A percentile compares a stretch with the other conserved stretches of the same genome.
Conservation (phyloP, 805 yeast species). For the Lipomyces spencermartinsiae region DNA sequence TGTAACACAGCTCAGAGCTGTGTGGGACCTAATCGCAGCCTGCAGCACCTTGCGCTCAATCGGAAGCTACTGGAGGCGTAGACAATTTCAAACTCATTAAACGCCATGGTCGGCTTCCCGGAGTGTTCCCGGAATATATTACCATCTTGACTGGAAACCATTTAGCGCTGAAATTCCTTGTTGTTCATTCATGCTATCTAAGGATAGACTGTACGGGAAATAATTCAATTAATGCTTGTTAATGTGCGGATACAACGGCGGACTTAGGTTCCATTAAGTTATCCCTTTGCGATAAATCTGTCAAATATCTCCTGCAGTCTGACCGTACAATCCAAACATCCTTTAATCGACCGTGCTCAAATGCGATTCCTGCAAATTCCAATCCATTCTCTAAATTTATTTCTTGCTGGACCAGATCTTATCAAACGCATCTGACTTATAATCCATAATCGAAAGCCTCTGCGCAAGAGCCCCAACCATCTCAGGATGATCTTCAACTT, state of each 20-base stretch:
- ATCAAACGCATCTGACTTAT: slow-evolving; percentile 1
- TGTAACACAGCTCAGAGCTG: too few relatives aligned
- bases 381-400: neutral
- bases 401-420: neutral
- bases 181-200: too few relatives aligned
- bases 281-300: neutral
- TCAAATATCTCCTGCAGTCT: neutral
- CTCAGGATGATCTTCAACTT: neutral
- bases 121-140: too few relatives aligned
- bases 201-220: too few relatives aligned
- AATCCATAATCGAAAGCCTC: slow-evolving; percentile 1
- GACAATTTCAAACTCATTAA: too few relatives aligned
- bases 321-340: neutral
- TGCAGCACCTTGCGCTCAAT: too few relatives aligned
- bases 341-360: neutral
- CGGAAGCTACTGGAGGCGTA: too few relatives aligned
- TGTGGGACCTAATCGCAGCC: too few relatives aligned
- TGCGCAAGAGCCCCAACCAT: neutral
- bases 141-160: too few relatives aligned
- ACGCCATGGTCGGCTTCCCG: too few relatives aligned
- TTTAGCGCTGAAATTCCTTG: too few relatives aligned
- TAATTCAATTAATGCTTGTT: neutral
- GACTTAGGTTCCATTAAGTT: neutral
- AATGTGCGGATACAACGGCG: neutral
- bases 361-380: neutral